Conservation (phyloP, 1,284 basidiomycete genomes). For the Phenoliferia sp. region DNA sequence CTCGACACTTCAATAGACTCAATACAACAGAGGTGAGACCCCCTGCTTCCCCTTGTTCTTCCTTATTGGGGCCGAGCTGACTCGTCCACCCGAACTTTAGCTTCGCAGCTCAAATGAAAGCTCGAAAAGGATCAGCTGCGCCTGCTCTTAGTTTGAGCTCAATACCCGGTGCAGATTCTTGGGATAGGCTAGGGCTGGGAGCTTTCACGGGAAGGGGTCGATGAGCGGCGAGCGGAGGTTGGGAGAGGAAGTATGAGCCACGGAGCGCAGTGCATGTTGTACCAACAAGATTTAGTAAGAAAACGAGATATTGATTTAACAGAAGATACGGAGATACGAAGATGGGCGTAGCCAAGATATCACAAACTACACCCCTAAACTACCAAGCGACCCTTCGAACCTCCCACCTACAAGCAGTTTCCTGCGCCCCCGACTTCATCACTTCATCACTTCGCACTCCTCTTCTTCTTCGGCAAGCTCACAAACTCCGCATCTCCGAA, state of each 20-base stretch:
- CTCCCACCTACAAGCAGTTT: neutral
- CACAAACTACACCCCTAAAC: too few relatives aligned
- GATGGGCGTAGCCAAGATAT: too few relatives aligned
- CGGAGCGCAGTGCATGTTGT: neutral
- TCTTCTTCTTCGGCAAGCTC: constrained; percentile 4
- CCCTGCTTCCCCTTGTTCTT: neutral
- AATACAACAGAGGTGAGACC: constrained; percentile 21
- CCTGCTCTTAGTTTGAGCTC: neutral
- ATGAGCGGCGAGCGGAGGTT: neutral
- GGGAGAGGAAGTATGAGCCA: neutral
- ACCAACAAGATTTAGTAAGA: too few relatives aligned
- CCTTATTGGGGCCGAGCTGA: neutral
- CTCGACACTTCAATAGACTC: constrained; percentile 66
- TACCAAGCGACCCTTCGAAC: neutral
- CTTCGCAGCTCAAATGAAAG: constrained; percentile 24
- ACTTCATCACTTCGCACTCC: neutral
- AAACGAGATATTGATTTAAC: too few relatives aligned
- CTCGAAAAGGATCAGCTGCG: constrained; percentile 12
- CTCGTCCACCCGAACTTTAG: neutral
- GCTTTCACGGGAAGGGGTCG: neutral
- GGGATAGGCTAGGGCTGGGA: constrained; percentile 4
- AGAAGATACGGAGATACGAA: too few relatives aligned
- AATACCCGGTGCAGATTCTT: neutral
- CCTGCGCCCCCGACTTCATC: neutral
- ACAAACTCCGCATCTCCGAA: neutral